Evolutionary conservation across 225 moss, liverwort and hornwort species (phyloP), one percentile per base, ranked within the genome.

Genomic region (Pseudoscleropodium purum): DNA sequence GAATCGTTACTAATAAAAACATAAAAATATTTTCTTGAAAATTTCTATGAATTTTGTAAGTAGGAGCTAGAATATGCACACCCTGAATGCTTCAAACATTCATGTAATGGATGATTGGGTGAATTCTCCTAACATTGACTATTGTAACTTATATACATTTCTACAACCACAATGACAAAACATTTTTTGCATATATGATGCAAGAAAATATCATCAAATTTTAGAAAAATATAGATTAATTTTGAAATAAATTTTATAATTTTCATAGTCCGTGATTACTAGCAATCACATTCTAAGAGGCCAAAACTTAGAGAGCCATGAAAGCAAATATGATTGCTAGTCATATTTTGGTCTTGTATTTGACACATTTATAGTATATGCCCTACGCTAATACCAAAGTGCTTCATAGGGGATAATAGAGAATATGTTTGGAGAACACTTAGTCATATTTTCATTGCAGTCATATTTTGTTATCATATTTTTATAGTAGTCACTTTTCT

Each of bases 211-310:
- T 14, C 4, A 37, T 54, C 15, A 56, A 78, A 36, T 15, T 14
- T 36, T 3, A 13, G 14, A 13, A 34, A 20, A 21, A 12, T 5
- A 13, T 8, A 8, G 5, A 21, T 21, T 31, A 19, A 13, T 33
- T 23, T 14, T 7, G 3, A 6, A 7, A 31, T 7, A 5, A 11
- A 31, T 47, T 74, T 47, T 75, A 11, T 31, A 31, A 19, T 75
- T 75, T 49, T 43, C 3, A 17, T 29, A 4, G 14, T 1, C 1
- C 1, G 13, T 1, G 0, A 13, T 1, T 70, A 0, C 6, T 70
- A 25, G 70, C 6, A 70, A 2, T 39, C 1, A 70, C 7, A 67
- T 19, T 67, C 1, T 19, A 36, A 0, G 5, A 67, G 6, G 36
- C 5, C 19, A 36, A 67, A 2, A 67, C 7, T 19, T 18, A 5